Evolutionary conservation across 1,139 yeast species (phyloP).

Genomic region (Saccharomycopsis hybrid): DNA sequence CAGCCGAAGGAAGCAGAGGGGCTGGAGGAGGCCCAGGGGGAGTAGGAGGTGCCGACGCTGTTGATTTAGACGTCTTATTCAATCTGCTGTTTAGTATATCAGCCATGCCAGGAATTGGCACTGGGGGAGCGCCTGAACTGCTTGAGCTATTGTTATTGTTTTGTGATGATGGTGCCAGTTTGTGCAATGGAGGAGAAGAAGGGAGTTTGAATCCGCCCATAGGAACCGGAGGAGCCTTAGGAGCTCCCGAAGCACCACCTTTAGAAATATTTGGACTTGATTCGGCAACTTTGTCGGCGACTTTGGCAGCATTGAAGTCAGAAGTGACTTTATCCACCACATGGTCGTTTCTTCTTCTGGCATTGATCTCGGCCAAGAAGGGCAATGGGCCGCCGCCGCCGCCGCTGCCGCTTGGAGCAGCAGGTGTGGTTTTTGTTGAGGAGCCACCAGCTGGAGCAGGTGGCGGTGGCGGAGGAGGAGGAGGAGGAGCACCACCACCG

Average conservation of each 20-base stretch:
- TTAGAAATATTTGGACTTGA: background rate
- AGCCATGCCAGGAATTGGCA: background rate
- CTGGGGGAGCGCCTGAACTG: background rate
- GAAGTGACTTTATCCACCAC: conserved; percentile 18
- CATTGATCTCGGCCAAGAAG: conserved; percentile 19
- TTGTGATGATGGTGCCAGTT: conserved; percentile 3
- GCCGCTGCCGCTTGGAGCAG: conserved; percentile 10
- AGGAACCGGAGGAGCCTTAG: conserved; percentile 3
- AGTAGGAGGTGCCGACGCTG: conserved; percentile 12
- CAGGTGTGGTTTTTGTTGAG: background rate
- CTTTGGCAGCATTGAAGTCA: conserved; percentile 13
- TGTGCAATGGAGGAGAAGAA: conserved; percentile 8
- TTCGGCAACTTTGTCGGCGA: background rate
- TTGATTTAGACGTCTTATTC: background rate
- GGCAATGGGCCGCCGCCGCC: conserved; percentile 12
- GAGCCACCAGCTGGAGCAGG: background rate
- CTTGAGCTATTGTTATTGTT: background rate
- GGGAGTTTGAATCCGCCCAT: background rate
- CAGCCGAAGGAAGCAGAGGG: conserved; percentile 9
- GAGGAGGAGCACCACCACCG: conserved; percentile 3
- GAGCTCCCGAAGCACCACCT: conserved; percentile 1
- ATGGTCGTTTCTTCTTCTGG: conserved; percentile 15
- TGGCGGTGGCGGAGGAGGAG: conserved; percentile 6
- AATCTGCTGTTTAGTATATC: no score
- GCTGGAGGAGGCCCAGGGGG: conserved; percentile 6